Base-by-base conservation (phyloP, 768 basidiomycete species). In the Wakefieldia striispora region DNA sequence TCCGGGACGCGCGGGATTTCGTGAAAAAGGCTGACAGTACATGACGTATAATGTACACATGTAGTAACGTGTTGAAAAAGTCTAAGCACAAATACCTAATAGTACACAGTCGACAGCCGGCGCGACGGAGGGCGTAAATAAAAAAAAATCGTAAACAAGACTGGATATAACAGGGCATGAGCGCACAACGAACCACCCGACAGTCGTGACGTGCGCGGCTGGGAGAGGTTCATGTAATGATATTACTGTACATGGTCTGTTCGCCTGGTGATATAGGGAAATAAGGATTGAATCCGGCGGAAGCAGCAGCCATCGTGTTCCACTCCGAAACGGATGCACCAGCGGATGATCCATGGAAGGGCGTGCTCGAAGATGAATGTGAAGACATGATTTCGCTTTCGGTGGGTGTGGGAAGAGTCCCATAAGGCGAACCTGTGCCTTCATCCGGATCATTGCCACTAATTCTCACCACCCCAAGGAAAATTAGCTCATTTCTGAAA, bases 201-300 rank as follows among this genome's bases (percentile, higher is more conserved):
- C 13, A 33, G 33, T 33, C 33, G 14, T 16, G 33, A 33, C 16
- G 29, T 12, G 13, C 16, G 33, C 33, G 33, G 33, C 33, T 33
- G 6, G 33, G 16, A 16, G 16, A 29, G 19, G 42, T 52, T 81
- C 70, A 82, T 57, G 74, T 73, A 58, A 82, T 80, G 58, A 82
- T 79, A 55, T 76, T 78, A 58, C 70, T 74, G 65, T 82, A 83
- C 55, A 84, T 76, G 60, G 64, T 68, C 58, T 80, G 78, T 44
- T 82, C 79, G 57, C 75, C 80, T 43, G 69, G 61, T 37, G 76
- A 68, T 51, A 82, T 72, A 29, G 84, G 80, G 62, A 88, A 88
- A 66, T 88, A 88, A 6, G 86, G 74, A 47, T 83, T 85, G 68
- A 84, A 87, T 27, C 79, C 77, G 24, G 78, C 60, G 20, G 77